Conservation (phyloP, 768 basidiomycete genomes). For the Coprinellus aureogranulatus region DNA sequence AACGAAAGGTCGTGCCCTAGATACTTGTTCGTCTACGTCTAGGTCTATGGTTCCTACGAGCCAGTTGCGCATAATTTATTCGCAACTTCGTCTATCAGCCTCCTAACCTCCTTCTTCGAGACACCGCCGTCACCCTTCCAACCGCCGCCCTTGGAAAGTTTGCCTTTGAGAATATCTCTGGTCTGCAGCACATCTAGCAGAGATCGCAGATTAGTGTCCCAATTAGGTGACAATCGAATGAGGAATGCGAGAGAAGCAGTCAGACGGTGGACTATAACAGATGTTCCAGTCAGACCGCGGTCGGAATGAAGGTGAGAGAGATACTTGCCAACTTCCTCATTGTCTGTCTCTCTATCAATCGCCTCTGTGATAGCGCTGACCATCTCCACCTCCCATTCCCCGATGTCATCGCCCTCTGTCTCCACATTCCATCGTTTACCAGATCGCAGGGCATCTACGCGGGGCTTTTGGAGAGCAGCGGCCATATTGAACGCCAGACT, state of each 20-base stretch:
- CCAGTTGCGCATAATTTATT: conserved; percentile 39
- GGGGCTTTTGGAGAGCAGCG: conserved; percentile 59
- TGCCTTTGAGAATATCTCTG: conserved; percentile 52
- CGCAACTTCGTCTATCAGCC: conserved; percentile 64
- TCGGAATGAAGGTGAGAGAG: not conserved
- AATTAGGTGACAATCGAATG: conserved; percentile 71
- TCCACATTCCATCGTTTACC: conserved; percentile 28
- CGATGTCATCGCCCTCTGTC: conserved; percentile 49
- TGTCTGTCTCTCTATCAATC: conserved; percentile 63
- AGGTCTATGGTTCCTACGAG: too few species aligned
- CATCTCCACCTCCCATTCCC: conserved; percentile 86
- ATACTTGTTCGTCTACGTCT: too few species aligned
- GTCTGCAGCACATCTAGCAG: conserved; percentile 74
- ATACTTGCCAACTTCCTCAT: conserved; percentile 76
- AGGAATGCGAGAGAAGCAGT: conserved; percentile 75
- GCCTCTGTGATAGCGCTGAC: conserved; percentile 82
- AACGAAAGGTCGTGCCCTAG: too few species aligned
- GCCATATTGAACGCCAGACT: conserved; percentile 78
- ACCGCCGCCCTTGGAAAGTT: conserved; percentile 47
- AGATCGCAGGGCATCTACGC: conserved; percentile 41
- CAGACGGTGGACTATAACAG: conserved; percentile 69
- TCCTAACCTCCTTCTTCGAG: conserved; percentile 63
- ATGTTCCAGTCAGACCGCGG: conserved; percentile 4
- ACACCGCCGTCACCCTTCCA: conserved; percentile 50
- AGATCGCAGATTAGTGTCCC: conserved; percentile 48